Conservation (phyloP, 331 rosid species). For the Telfairia occidentalis region DNA sequence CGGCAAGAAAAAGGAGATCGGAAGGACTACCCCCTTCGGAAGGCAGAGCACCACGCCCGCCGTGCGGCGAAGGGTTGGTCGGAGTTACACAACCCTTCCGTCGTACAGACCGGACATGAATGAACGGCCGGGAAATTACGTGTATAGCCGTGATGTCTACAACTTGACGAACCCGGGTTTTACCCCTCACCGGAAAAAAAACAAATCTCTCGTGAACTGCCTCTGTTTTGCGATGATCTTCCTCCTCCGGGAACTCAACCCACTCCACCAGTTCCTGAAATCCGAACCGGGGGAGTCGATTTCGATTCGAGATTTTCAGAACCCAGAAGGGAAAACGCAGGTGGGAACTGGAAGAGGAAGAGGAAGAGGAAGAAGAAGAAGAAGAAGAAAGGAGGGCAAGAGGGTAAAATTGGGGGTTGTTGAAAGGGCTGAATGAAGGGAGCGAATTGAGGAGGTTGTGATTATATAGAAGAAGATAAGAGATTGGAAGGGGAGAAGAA, state of each 20-base stretch:
- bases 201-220: neutral
- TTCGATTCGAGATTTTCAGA: neutral
- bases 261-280: neutral
- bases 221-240: neutral
- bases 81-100: constrained; percentile 61
- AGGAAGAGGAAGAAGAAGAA: neutral
- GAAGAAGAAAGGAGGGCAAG: neutral
- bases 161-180: constrained; percentile 64
- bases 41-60: constrained; percentile 99
- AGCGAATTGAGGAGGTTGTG: neutral
- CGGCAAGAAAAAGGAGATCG: constrained; percentile 96
- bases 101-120: constrained; percentile 75
- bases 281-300: neutral
- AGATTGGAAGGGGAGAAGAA: neutral
- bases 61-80: constrained; percentile 99
- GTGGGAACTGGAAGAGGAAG: neutral
- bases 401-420: neutral
- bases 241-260: neutral
- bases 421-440: neutral
- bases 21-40: constrained; percentile 99
- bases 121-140: constrained; percentile 45
- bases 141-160: constrained; percentile 98
- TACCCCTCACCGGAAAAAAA: constrained; percentile 40
- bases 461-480: constrained; percentile 5
- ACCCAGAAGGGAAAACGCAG: neutral